These are phyloP conservation scores for Capsicum chinense DNA, from an alignment of 257 asterid species.

Conservation along the genomic window DNA sequence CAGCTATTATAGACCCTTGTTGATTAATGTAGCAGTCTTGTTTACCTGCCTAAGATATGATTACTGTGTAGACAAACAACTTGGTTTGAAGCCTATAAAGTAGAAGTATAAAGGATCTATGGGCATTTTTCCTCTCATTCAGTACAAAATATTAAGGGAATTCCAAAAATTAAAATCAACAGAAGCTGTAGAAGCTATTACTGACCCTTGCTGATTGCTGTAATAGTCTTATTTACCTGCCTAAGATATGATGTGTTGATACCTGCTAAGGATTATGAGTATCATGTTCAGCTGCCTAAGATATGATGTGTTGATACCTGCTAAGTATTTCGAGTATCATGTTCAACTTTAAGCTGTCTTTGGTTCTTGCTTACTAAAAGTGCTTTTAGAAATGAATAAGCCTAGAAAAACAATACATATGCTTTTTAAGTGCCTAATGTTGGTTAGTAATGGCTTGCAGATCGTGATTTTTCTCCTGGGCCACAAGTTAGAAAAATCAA, in stretches of 20 bases:
- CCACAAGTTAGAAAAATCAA: constrained; percentile 42
- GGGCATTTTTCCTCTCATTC: not conserved
- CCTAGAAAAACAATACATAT: not conserved
- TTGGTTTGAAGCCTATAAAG: constrained; percentile 7
- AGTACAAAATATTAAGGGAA: not conserved
- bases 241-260: constrained; percentile 22
- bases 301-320: constrained; percentile 19
- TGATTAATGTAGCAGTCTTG: not conserved
- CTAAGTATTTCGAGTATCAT: not conserved
- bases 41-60: constrained; percentile 14
- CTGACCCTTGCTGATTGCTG: not conserved
- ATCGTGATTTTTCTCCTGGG: constrained; percentile 49
- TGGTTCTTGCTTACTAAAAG: constrained; percentile 10
- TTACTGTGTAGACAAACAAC: not conserved
- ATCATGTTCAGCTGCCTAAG: not conserved
- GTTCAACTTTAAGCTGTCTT: constrained; percentile 9
- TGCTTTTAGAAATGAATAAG: constrained; percentile 21
- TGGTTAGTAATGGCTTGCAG: constrained; percentile 40
- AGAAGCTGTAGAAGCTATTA: constrained; percentile 7
- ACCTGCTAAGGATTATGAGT: not conserved
- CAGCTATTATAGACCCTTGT: not conserved
- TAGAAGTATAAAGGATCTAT: not conserved
- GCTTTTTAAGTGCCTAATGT: constrained; percentile 27
- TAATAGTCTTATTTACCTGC: not conserved
- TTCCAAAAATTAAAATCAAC: constrained; percentile 12